Base-by-base conservation (phyloP, 2,329 filamentous ascomycete genomes). In the Trichothecium roseum region DNA sequence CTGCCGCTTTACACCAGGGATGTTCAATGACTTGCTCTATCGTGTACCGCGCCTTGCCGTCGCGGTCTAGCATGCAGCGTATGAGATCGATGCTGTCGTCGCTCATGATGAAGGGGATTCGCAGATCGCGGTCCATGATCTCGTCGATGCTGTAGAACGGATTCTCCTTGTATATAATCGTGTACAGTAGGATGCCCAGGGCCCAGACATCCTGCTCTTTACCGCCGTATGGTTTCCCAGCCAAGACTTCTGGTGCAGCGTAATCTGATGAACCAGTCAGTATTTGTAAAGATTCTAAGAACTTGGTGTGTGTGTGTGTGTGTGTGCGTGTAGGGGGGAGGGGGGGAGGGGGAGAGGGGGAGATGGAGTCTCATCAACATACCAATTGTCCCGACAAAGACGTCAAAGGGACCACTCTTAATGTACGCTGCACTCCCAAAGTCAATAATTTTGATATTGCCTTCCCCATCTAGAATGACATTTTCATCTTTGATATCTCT, bases 401-500 rank as follows among this genome's bases (percentile, higher is more conserved):
- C 91, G 56, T 96, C 88, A 68, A 98, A 98, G 31, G 91, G 91
- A 12, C 91, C 91, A 56, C 83, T 95, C 64, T 94, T 95, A 66
- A 96, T 94, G 56, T 98, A 98, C 42, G 91, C 88, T 40, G 91
- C 91, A 54, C 88, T 95, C 40, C 91, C 91, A 61, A 98, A 98
- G 59, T 98, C 91, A 47, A 96, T 96, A 50, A 98, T 68, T 63
- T 95, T 96, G 60, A 98, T 94, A 47, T 83, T 81, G 18, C 89
- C 88, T 54, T 96, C 88, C 26, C 91, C 89, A 52, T 98, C 91
- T 13, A 98, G 68, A 37, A 98, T 84, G 20, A 98, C 85, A 48
- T 98, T 98, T 62, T 98, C 91, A 50, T 98, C 91, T 57, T 98
- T 98, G 70, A 98, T 96, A 52, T 98, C 91, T 26, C 91, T 81